A percentile compares a stretch with the other conserved stretches of the same genome.
phyloP scores from a whole-genome alignment of 495 filamentous ascomycete genomes.

The Daldinia bambusicola region DNA sequence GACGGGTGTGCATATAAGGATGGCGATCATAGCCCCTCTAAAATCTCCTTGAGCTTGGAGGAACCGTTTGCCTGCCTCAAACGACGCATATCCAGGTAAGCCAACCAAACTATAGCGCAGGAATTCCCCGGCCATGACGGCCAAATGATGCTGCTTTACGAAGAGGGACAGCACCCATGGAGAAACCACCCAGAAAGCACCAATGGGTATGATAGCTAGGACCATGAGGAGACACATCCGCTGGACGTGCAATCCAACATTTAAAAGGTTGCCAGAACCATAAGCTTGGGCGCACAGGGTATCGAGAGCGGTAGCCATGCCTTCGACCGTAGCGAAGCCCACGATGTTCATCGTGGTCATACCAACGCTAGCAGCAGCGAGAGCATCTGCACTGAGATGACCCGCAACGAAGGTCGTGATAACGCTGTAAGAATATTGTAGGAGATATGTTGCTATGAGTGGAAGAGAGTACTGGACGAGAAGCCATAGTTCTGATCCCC shows the following conservation, averaged over 20 bases:
- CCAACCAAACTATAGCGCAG: slow-evolving; percentile 73
- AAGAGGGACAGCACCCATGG: slow-evolving; percentile 68
- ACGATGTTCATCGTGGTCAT: slow-evolving; percentile 67
- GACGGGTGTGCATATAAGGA: slow-evolving; percentile 74
- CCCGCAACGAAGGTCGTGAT: slow-evolving; percentile 76
- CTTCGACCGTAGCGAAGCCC: slow-evolving; percentile 77
- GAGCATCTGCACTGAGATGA: slow-evolving; percentile 70
- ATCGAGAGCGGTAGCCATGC: slow-evolving; percentile 77
- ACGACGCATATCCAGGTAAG: slow-evolving; percentile 74
- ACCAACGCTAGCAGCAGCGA: slow-evolving; percentile 63
- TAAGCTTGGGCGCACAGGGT: slow-evolving; percentile 82
- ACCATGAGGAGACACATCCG: slow-evolving; percentile 76
- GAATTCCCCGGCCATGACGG: slow-evolving; percentile 73
- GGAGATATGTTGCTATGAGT: slow-evolving; percentile 75
- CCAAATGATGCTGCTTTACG: slow-evolving; percentile 68
- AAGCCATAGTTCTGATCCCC: slow-evolving; percentile 45
- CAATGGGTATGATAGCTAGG: slow-evolving; percentile 72
- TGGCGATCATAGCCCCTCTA: slow-evolving; percentile 70
- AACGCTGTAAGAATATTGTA: slow-evolving; percentile 79
- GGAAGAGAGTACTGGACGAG: slow-evolving; percentile 68
- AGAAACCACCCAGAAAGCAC: slow-evolving; percentile 69
- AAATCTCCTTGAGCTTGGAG: slow-evolving; percentile 80
- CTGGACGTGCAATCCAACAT: slow-evolving; percentile 78
- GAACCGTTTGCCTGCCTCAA: slow-evolving; percentile 78
- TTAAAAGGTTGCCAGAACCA: slow-evolving; percentile 72